Base-by-base conservation (phyloP, 208 protist species). In the Tritrichomonas musculus region DNA sequence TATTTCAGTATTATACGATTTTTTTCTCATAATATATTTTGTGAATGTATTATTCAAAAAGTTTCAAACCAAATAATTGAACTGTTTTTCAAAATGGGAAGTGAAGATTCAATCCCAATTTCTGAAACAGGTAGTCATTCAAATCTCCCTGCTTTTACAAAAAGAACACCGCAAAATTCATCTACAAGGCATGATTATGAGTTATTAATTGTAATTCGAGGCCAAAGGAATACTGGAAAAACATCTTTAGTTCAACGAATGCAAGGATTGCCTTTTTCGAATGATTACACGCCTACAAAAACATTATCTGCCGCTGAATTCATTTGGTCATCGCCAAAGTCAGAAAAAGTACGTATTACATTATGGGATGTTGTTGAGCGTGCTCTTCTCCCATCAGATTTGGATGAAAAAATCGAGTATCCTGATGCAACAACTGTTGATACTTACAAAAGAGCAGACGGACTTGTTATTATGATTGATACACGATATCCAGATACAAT, bases 281-380 rank as follows among this genome's bases (percentile, higher is more conserved):
- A 88, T 1, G 47, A 57, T 3, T 88, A 88, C 30, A 39, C 25
- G 33, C 47, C 47, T 0, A 88, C 77, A 33, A 3, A 25, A 22
- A n/a, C 39, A 3, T 47, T 88, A 57, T 3, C 33, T 33, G 47
- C 77, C 20, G 25, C 77, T 11, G 77, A 88, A 88, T 5, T 88
- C 44, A 41, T 27, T 2, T 88, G 44, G 22, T 39, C 13, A 60
- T 20, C 77, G 4, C 44, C 77, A 11, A 53, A 88, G 25, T 20
- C 47, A 53, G 77, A 88, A 57, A 47, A 53, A 30, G 47, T 88
- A 0, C 33, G 57, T 60, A 33, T 88, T 33, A 88, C 44, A 50
- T 14, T 57, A 39, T 88, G 77, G 77, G 77, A 88, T 57, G 77
- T 88, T 53, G 77, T 88, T 4, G 77, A 88, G 57, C 53, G 57